phyloP scores from a whole-genome alignment of 345 rosid species.

The Lepidium sativum region DNA sequence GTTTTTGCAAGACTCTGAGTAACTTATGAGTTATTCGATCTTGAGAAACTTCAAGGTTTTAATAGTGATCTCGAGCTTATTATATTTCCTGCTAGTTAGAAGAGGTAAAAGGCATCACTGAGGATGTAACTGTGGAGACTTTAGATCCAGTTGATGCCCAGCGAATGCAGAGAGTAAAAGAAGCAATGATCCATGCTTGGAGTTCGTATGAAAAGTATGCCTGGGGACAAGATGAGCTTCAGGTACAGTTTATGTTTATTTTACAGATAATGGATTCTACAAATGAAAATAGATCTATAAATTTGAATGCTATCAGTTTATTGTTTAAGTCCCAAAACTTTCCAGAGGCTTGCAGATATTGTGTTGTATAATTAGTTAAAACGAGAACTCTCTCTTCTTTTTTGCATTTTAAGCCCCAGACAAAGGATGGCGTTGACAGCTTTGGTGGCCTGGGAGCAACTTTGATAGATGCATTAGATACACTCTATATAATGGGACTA shows the following conservation, averaged over 20 bases:
- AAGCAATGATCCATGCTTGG: constrained; percentile 99
- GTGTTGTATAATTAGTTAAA: neutral
- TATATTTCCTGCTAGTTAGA: constrained; percentile 38
- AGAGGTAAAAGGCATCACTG: constrained; percentile 29
- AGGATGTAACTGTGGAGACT: constrained; percentile 7
- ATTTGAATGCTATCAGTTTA: neutral
- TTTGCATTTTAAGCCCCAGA: constrained; percentile 53
- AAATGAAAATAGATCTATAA: neutral
- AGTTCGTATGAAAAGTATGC: constrained; percentile 89
- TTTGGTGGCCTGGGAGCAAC: constrained; percentile 99
- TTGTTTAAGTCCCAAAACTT: neutral
- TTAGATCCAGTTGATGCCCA: constrained; percentile 50
- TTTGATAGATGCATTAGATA: constrained; percentile 71
- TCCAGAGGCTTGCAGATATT: neutral
- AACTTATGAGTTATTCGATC: neutral
- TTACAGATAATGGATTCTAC: neutral
- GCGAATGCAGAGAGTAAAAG: constrained; percentile 80
- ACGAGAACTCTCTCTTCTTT: neutral
- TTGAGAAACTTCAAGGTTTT: neutral
- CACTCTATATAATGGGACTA: constrained; percentile 88
- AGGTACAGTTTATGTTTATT: constrained; percentile 36
- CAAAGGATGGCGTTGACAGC: constrained; percentile 82
- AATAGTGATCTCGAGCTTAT: neutral
- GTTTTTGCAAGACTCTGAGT: neutral
- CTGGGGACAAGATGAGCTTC: constrained; percentile 96